These are phyloP conservation scores for Eimeria necatrix DNA, from an alignment of 169 alveolate species.

Conservation along the genomic window DNA sequence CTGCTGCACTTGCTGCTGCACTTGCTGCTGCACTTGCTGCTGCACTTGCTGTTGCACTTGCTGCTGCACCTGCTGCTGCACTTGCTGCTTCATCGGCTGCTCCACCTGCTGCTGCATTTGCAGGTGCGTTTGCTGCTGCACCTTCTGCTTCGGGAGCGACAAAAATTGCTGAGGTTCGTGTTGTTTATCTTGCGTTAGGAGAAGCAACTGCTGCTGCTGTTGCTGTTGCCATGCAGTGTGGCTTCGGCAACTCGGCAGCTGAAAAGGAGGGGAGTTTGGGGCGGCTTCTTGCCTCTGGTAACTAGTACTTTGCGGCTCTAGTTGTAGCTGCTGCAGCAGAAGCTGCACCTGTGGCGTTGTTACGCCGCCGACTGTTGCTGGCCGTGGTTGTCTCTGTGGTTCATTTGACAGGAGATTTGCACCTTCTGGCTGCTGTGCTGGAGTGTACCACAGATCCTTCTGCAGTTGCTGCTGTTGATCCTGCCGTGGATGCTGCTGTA, in stretches of 20 bases:
- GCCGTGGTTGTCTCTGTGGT: not conserved
- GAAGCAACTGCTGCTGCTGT: constrained; percentile 27
- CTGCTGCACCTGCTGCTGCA: not conserved
- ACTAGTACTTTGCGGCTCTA: not conserved
- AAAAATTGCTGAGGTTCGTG: not conserved
- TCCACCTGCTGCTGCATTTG: not conserved
- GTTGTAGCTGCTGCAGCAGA: constrained; percentile 1
- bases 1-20: not conserved
- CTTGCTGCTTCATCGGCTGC: constrained; percentile 12
- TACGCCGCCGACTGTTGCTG: not conserved
- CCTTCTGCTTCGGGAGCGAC: not conserved
- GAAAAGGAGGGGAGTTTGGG: constrained; percentile 18
- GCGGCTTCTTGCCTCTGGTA: not conserved
- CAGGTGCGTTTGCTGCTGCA: not conserved
- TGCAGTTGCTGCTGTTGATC: constrained; percentile 5
- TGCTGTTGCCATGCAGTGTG: constrained; percentile 5
- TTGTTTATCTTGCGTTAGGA: not conserved
- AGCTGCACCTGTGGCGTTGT: not conserved
- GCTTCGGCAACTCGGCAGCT: constrained; percentile 21
- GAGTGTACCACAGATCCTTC: constrained; percentile 5
- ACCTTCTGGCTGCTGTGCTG: not conserved
- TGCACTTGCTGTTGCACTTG: not conserved
- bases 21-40: constrained; percentile 17
- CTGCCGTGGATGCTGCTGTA: not conserved
- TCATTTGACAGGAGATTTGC: not conserved